Base-by-base conservation (phyloP, 2,329 filamentous ascomycete genomes). In the Chrysoporthe cubensis region DNA sequence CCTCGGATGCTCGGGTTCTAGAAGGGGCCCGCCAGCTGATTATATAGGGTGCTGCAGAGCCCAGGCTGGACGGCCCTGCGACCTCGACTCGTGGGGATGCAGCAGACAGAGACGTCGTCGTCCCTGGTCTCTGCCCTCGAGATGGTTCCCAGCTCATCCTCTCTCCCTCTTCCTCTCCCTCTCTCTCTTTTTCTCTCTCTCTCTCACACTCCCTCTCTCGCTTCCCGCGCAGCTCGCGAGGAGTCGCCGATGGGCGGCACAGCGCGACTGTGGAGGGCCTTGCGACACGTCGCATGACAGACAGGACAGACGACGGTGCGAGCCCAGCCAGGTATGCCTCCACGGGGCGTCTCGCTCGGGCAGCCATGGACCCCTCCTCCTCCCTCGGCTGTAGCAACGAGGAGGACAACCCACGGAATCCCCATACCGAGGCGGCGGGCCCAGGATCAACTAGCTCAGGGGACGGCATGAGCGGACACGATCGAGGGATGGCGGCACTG, bases 1-100 rank as follows among this genome's bases (percentile, higher is more conserved):
- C 16, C 13, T 58, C 56, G 56, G 56, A 42, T 6, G 7, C n/a
- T 58, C 56, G 56, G 56, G 34, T n/a, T 37, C 34, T 58, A 58
- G 34, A 42, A 58, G 40, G 8, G 56, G 7, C 37, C 56, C 56
- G 56, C 16, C 56, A n/a, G 56, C 8, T n/a, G 21, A 54, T 32
- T 13, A 32, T 54, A 54, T 54, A 54, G 32, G 21, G n/a, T n/a
- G 8, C 11, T 50, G 37, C 37, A 2, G 46, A 26, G 11, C 46
- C 46, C n/a, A 50, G n/a, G 46, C 46, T 21, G 16, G n/a, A 2
- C 18, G 16, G 44, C 16, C 8, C 16, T n/a, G 6, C 44, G n/a
- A n/a, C 3, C 8, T 48, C 16, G 18, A 9, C 16, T 7, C 11
- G 21, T 50, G 21, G 26, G 2, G 26, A 26, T 26, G 26, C 26